Evolutionary conservation across 169 alveolate species (phyloP).

Genomic region (Plasmodium reichenowi): DNA sequence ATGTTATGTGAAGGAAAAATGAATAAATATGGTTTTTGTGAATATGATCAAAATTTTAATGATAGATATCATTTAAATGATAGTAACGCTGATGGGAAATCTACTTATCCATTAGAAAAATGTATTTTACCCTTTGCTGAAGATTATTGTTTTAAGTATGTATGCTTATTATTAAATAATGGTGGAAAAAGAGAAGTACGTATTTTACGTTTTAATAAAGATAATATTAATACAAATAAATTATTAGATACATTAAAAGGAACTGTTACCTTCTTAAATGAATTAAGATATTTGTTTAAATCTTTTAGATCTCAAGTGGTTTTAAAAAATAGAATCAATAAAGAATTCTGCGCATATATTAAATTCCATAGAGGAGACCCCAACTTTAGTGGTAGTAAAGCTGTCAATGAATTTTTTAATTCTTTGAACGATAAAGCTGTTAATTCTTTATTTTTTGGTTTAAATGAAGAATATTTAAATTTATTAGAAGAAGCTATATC

Average conservation of each 20-base stretch:
- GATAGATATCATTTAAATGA: conserved; percentile 52
- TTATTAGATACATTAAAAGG: conserved; percentile 70
- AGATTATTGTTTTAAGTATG: conserved; percentile 36
- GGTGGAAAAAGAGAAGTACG: conserved; percentile 55
- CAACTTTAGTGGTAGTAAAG: conserved; percentile 70
- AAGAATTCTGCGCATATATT: conserved; percentile 69
- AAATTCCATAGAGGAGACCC: conserved; percentile 71
- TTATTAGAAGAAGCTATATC: conserved; percentile 73
- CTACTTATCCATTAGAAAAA: conserved; percentile 33
- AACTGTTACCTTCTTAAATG: conserved; percentile 61
- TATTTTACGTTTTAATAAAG: conserved; percentile 59
- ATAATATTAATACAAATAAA: conserved; percentile 56
- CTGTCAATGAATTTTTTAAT: conserved; percentile 71
- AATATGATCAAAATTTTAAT: conserved; percentile 72
- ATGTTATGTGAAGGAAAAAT: conserved; percentile 72
- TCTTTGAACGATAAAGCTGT: conserved; percentile 67
- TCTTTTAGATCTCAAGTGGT: conserved; percentile 64
- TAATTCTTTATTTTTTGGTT: conserved; percentile 43
- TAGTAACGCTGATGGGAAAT: conserved; percentile 35
- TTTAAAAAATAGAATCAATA: conserved; percentile 49
- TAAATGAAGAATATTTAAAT: conserved; percentile 55
- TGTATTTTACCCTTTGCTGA: conserved; percentile 61
- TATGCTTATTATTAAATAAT: conserved; percentile 34
- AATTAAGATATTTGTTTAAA: conserved; percentile 49
- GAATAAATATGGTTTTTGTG: conserved; percentile 71